Conservation (phyloP, 768 basidiomycete species). For the Brasilioporus rufonigricans region DNA sequence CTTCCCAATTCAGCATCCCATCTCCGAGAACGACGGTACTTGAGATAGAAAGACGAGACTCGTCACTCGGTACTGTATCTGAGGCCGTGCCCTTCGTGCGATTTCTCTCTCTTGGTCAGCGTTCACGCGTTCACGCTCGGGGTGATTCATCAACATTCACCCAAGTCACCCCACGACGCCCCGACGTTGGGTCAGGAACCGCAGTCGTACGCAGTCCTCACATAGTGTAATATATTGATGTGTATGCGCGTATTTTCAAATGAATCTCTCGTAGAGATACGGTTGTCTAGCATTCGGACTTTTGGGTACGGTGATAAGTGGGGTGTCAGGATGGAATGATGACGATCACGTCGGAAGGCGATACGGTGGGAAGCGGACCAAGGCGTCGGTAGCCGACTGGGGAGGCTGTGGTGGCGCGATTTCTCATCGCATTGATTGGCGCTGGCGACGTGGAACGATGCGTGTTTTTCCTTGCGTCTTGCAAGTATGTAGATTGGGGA, state of each 20-base stretch:
- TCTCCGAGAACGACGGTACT: constrained; percentile 8
- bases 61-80: not conserved
- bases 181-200: constrained; percentile 6
- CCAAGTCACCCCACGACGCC: not conserved
- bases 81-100: not conserved
- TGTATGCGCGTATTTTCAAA: not conserved
- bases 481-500: not conserved
- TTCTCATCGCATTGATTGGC: not conserved
- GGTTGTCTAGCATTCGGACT: not conserved
- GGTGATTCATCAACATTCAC: too few species aligned
- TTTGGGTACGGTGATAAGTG: constrained; percentile 3
- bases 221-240: not conserved
- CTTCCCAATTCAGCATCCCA: not conserved
- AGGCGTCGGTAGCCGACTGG: too few species aligned
- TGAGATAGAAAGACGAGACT: not conserved
- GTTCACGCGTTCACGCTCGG: not conserved
- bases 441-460: not conserved
- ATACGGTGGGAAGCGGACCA: constrained; percentile 4
- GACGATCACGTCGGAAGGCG: constrained; percentile 12
- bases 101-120: not conserved
- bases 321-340: not conserved
- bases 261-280: not conserved
- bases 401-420: not conserved
- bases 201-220: constrained; percentile 3
- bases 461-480: too few species aligned